phyloP scores from a whole-genome alignment of 2,329 filamentous ascomycete genomes.

The Elsinoe perseae region DNA sequence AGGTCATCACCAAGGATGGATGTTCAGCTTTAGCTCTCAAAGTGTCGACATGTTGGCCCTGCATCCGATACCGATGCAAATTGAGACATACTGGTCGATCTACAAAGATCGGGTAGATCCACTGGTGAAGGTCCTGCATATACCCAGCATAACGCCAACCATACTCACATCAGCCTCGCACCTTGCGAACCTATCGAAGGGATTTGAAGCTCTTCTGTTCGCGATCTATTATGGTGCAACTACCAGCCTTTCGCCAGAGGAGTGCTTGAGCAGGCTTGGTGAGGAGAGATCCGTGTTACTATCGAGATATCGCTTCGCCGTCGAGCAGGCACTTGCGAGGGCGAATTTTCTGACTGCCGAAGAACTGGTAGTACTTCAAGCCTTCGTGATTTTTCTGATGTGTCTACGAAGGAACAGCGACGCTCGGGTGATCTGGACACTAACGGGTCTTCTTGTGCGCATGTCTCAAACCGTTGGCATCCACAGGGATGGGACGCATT shows the following conservation, averaged over 20 bases:
- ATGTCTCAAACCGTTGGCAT: conserved; percentile 54
- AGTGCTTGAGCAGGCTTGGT: conserved; percentile 43
- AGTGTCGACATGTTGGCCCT: conserved; percentile 57
- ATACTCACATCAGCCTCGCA: conserved; percentile 55
- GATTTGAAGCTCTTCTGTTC: conserved; percentile 53
- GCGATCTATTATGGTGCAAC: conserved; percentile 54
- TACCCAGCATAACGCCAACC: conserved; percentile 56
- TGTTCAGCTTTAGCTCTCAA: conserved; percentile 65
- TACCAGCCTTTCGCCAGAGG: conserved; percentile 42
- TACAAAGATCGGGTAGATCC: conserved; percentile 70
- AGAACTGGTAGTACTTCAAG: conserved; percentile 55
- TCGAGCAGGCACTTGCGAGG: conserved; percentile 56
- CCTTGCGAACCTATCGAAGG: conserved; percentile 50
- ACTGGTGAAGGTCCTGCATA: conserved; percentile 62
- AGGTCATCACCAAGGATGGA: conserved; percentile 60
- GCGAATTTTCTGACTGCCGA: conserved; percentile 57
- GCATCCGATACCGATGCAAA: conserved; percentile 59
- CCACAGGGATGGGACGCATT: conserved; percentile 51
- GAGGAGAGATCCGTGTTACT: conserved; percentile 45
- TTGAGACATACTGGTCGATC: conserved; percentile 60
- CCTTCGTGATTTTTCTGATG: conserved; percentile 55
- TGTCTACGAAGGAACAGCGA: conserved; percentile 46
- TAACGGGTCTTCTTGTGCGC: conserved; percentile 51
- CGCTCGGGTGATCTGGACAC: conserved; percentile 48
- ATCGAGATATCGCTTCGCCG: conserved; percentile 52